These are phyloP conservation scores for Meira miltonrushii DNA, from an alignment of 1,284 basidiomycete species.

Conservation along the genomic window DNA sequence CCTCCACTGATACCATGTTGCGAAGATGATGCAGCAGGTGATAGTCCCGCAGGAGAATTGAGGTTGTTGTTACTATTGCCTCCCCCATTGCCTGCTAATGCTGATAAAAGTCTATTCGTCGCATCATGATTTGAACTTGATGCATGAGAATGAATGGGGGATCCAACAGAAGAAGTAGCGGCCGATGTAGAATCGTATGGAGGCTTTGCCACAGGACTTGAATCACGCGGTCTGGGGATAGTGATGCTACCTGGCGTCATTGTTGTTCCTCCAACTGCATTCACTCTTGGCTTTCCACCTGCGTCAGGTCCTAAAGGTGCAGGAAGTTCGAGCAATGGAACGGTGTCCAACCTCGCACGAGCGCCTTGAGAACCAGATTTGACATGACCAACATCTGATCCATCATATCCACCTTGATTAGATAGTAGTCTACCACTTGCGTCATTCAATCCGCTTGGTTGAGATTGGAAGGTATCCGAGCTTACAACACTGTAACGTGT, in stretches of 20 bases:
- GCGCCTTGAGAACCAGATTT: constrained; percentile 23
- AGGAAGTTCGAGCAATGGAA: constrained; percentile 49
- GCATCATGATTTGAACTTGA: not conserved
- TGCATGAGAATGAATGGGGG: not conserved
- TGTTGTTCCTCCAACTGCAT: constrained; percentile 17
- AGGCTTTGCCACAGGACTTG: not conserved
- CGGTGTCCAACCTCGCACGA: constrained; percentile 40
- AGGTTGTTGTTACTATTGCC: constrained; percentile 9
- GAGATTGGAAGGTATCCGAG: constrained; percentile 39
- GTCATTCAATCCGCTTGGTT: constrained; percentile 28
- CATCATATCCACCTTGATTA: not conserved
- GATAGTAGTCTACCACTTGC: constrained; percentile 10
- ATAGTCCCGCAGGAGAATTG: constrained; percentile 11
- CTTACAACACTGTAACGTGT: constrained; percentile 41
- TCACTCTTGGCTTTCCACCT: constrained; percentile 20
- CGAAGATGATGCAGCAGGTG: constrained; percentile 11
- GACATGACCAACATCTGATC: constrained; percentile 30
- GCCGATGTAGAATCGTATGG: not conserved
- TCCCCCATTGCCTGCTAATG: constrained; percentile 33
- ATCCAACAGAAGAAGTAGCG: not conserved
- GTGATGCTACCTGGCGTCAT: constrained; percentile 20
- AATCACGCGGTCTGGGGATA: constrained; percentile 27
- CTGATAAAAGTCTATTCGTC: constrained; percentile 32
- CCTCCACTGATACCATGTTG: not conserved
- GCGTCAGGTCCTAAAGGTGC: constrained; percentile 47